Conservation (phyloP, 140 eudicot genomes). For the Anethum foeniculum region DNA sequence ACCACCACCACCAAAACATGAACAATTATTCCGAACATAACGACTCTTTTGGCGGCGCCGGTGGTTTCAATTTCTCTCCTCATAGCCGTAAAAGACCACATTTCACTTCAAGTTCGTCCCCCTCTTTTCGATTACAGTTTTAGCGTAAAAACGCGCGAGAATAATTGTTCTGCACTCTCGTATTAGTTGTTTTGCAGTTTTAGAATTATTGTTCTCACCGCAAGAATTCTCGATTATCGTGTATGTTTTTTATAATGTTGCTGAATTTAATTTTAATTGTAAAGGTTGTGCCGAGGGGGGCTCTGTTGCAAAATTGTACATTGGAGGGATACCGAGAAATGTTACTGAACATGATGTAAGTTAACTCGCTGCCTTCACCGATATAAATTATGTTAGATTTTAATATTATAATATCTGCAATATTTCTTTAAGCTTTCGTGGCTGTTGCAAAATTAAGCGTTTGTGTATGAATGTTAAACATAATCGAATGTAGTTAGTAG, state of each 20-base stretch:
- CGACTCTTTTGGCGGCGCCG: conserved; percentile 16
- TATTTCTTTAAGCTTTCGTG: background rate
- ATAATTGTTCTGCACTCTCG: background rate
- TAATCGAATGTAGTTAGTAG: background rate
- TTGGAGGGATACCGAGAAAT: background rate
- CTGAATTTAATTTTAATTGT: conserved; percentile 9
- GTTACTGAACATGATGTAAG: background rate
- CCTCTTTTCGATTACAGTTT: background rate
- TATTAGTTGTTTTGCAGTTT: background rate
- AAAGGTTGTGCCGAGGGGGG: conserved; percentile 36
- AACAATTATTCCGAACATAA: conserved; percentile 24
- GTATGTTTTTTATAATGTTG: background rate
- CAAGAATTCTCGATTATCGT: background rate
- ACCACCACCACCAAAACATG: conserved; percentile 18
- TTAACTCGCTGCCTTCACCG: background rate
- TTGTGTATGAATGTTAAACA: background rate
- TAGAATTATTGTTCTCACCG: background rate
- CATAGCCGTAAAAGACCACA: conserved; percentile 6
- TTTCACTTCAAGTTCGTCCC: background rate
- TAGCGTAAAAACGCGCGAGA: background rate
- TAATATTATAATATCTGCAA: background rate
- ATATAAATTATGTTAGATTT: background rate
- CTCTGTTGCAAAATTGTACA: background rate
- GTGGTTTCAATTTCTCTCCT: background rate
- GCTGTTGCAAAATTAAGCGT: background rate